phyloP scores from a whole-genome alignment of 345 rosid species.

The Hirschfeldia incana region DNA sequence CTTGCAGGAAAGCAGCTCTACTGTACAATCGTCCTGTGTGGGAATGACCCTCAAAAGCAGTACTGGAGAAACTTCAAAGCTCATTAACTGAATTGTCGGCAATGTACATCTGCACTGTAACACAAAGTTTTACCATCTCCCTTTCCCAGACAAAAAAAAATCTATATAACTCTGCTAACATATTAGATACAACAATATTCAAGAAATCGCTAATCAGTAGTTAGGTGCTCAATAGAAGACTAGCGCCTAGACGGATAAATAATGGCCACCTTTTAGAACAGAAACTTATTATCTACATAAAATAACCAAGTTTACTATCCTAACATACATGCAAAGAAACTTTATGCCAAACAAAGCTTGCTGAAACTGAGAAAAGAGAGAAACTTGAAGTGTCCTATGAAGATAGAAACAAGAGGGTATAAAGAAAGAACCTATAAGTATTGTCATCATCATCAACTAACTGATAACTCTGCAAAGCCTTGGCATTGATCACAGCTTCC shows the following conservation, averaged over 20 bases:
- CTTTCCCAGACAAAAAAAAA: not conserved
- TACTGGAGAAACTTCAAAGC: conserved; percentile 73
- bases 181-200: not conserved
- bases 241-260: no score
- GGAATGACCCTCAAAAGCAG: conserved; percentile 68
- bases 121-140: conserved; percentile 26
- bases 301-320: not conserved
- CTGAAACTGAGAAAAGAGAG: no score
- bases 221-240: no score
- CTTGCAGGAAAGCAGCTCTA: conserved; percentile 84
- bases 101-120: conserved; percentile 60
- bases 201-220: no score
- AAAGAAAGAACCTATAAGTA: conserved; percentile 58
- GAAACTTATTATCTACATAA: not conserved
- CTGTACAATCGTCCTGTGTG: conserved; percentile 58
- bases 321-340: not conserved
- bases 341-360: no score
- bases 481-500: conserved; percentile 66
- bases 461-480: conserved; percentile 59
- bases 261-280: no score
- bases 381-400: no score
- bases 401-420: no score
- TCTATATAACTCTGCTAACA: not conserved
- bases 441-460: conserved; percentile 46
- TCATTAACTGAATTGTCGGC: conserved; percentile 62